These are phyloP conservation scores for Solanum hybrid DNA, from an alignment of 305 asterid genomes.

Conservation along the genomic window DNA sequence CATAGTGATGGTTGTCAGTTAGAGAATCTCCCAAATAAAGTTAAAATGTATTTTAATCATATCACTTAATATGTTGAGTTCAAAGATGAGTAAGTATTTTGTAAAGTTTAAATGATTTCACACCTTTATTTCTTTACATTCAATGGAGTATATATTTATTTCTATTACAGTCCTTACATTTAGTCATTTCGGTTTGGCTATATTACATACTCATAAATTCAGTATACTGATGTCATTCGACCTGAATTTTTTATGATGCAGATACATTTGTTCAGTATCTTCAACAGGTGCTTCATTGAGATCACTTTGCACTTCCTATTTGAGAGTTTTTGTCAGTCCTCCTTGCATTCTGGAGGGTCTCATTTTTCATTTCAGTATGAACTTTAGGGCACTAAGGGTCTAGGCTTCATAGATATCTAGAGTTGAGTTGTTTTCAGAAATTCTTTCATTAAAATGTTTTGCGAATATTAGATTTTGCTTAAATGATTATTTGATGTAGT, in stretches of 20 bases:
- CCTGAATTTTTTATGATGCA: background rate
- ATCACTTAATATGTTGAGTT: background rate
- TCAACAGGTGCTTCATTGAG: background rate
- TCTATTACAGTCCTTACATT: background rate
- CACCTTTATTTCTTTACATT: background rate
- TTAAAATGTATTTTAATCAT: background rate
- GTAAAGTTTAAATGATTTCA: background rate
- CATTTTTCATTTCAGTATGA: background rate
- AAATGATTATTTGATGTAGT: background rate
- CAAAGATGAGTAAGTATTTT: background rate
- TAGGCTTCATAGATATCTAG: background rate
- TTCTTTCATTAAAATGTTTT: background rate
- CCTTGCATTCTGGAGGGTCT: background rate
- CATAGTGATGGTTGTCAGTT: background rate
- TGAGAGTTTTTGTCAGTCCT: background rate
- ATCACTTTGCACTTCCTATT: background rate
- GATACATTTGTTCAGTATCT: background rate
- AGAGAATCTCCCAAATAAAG: background rate
- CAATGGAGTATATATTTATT: background rate
- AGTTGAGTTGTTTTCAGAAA: background rate
- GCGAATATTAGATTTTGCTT: background rate
- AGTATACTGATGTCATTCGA: background rate
- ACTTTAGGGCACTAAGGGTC: background rate
- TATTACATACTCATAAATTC: background rate
- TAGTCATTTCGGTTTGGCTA: background rate